Percentiles rank a stretch among this genome's conserved stretches.
Evolutionary conservation across 306 rosid species (phyloP).

Genomic region (Prunus davidiana): DNA sequence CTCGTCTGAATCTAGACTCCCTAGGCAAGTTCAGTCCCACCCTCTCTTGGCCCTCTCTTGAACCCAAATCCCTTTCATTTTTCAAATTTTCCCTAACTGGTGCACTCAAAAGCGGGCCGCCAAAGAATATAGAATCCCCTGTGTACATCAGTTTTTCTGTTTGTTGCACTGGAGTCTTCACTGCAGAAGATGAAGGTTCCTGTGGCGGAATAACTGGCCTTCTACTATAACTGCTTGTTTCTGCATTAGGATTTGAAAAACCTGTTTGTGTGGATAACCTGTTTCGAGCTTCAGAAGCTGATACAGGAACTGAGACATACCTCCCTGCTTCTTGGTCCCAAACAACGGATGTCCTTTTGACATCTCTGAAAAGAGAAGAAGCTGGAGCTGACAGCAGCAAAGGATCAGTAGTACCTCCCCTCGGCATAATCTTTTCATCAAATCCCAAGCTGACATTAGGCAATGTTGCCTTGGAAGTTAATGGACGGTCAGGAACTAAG

Average conservation of each 20-base stretch:
- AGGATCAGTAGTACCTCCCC: slow-evolving; percentile 54
- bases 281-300: slow-evolving; percentile 74
- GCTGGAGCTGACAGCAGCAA: slow-evolving; percentile 60
- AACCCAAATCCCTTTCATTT: slow-evolving; percentile 50
- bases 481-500: slow-evolving; percentile 58
- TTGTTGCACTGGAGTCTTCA: slow-evolving; percentile 49
- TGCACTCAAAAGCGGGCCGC: slow-evolving; percentile 79
- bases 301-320: slow-evolving; percentile 80
- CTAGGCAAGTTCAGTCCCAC: slow-evolving; percentile 43
- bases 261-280: slow-evolving; percentile 53
- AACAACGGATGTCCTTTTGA: slow-evolving; percentile 85
- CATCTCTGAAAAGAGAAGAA: slow-evolving; percentile 82
- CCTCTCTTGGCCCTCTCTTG: slow-evolving; percentile 57
- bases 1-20: slow-evolving; percentile 79
- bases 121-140: slow-evolving; percentile 90
- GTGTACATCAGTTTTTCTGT: slow-evolving; percentile 79
- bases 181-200: slow-evolving; percentile 52
- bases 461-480: slow-evolving; percentile 50
- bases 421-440: slow-evolving; percentile 66
- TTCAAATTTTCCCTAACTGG: slow-evolving; percentile 60
- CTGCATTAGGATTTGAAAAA: slow-evolving; percentile 44
- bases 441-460: slow-evolving; percentile 51
- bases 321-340: slow-evolving; percentile 99
- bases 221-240: slow-evolving; percentile 48
- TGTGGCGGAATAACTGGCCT: slow-evolving; percentile 48